Evolutionary conservation across 176 grass and related monocot genomes (phyloP), one percentile per base, ranked within the genome.

Genomic region (Musa itinerans): DNA sequence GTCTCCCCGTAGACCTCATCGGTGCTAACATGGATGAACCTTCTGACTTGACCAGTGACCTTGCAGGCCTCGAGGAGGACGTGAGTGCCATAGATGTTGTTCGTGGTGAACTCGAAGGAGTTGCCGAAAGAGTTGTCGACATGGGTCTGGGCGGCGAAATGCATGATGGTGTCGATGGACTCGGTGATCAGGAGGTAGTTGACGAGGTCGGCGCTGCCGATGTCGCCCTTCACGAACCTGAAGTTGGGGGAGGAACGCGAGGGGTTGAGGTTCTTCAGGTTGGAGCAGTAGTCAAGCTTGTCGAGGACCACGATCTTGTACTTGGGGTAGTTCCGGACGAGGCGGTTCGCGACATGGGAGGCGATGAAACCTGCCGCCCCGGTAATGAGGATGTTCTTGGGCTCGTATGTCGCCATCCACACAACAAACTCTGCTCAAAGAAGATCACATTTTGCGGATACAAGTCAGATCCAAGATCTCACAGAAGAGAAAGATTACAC

Each of bases 201-300:
- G 58, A 76, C 74, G 9, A 76, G 59, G 57, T 76, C 74, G 29
- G 74, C 74, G 64, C 74, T 76, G 7, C 19, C 59, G 23, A 76
- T 76, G 43, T 76, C 74, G 8, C 74, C 74, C 57, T 65, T 76
- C 29, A 76, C 74, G 14, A 76, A 76, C 59, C 52, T 76, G 20
- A 65, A 76, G n/a, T 65, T 76, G 58, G 59, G 10, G 25, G 48
- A 76, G 17, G 59, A 64, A 48, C 11, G 15, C 11, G 74, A 76
- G 3, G 74, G 74, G 20, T 76, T 52, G 20, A 76, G 74, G n/a
- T 76, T 76, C 43, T 65, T 76, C 56, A 76, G 43, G 74, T 64
- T 76, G n/a, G 74, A 76, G 34, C 74, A 76, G 48, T 76, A 76
- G 56, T 76, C 74, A 10, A 76, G 74, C 74, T 65, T 76, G 74